phyloP scores from a whole-genome alignment of 768 basidiomycete species.

The Dioszegia aurantiaca region DNA sequence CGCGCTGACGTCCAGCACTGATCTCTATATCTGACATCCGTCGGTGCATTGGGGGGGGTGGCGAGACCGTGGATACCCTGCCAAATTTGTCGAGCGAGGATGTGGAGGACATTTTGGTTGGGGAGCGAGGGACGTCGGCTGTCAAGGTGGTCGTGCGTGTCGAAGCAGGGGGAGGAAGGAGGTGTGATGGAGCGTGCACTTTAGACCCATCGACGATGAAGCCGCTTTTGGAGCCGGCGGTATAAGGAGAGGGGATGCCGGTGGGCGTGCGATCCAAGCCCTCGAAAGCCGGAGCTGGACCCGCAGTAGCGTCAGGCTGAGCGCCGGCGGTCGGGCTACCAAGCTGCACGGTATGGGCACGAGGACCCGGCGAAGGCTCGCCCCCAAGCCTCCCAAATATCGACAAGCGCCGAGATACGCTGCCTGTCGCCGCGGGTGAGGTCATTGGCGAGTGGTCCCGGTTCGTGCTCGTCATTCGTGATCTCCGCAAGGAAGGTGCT shows the following conservation, averaged over 20 bases:
- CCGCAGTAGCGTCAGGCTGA: not conserved
- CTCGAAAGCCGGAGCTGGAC: not conserved
- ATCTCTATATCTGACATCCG: constrained; percentile 36
- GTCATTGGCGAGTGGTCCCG: constrained; percentile 7
- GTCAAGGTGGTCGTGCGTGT: not conserved
- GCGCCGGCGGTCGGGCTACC: constrained; percentile 3
- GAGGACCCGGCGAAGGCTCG: constrained; percentile 13
- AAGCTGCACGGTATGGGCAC: constrained; percentile 7
- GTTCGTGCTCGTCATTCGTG: not conserved
- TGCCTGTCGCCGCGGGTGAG: constrained; percentile 5
- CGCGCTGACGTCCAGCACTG: constrained; percentile 28
- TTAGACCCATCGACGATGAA: constrained; percentile 18
- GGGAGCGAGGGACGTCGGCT: constrained; percentile 23
- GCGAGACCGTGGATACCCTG: constrained; percentile 23
- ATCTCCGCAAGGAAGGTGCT: constrained; percentile 1
- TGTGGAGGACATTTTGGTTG: constrained; percentile 28
- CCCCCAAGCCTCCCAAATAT: constrained; percentile 16
- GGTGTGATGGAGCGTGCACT: constrained; percentile 1
- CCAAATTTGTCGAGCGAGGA: constrained; percentile 36
- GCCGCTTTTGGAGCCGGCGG: constrained; percentile 6
- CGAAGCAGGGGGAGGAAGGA: not conserved
- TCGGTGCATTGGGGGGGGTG: constrained; percentile 25
- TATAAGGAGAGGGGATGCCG: not conserved
- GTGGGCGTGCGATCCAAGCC: constrained; percentile 6
- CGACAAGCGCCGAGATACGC: constrained; percentile 18